Evolutionary conservation across 2,329 filamentous ascomycete genomes (phyloP).

Genomic region (Colletotrichum cereale): DNA sequence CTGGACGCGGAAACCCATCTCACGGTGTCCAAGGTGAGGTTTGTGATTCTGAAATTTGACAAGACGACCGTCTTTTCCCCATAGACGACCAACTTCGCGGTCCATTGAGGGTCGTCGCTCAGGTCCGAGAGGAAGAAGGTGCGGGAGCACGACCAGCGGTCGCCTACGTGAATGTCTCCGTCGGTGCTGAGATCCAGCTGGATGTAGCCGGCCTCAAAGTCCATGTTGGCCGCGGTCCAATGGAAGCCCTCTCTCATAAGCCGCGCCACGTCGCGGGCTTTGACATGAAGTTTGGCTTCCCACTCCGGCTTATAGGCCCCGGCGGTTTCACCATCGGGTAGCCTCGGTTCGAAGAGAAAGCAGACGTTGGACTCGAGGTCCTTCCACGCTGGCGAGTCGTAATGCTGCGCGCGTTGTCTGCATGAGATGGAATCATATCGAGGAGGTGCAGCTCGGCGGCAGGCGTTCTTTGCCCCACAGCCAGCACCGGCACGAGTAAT

Average conservation of each 20-base stretch:
- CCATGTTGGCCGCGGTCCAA: slow-evolving; percentile 9
- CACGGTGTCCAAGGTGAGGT: background rate
- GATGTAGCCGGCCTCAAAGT: background rate
- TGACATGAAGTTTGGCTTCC: slow-evolving; percentile 5
- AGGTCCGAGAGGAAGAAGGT: slow-evolving; percentile 16
- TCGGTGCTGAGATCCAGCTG: background rate
- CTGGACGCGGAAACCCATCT: background rate
- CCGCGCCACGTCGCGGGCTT: background rate
- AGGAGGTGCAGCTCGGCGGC: background rate
- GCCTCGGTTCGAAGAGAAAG: background rate
- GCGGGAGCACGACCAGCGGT: background rate
- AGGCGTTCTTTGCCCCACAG: no score
- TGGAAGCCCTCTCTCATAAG: slow-evolving; percentile 26
- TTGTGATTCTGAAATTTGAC: background rate
- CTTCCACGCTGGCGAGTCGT: background rate
- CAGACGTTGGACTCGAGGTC: background rate
- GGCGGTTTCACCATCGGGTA: background rate
- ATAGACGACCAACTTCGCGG: background rate
- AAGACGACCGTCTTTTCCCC: background rate
- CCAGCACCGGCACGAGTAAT: no score
- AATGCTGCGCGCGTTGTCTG: background rate
- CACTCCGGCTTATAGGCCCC: background rate
- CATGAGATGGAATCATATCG: background rate
- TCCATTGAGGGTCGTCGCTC: background rate
- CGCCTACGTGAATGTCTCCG: rapidly evolving